Evolutionary conservation across 2,329 filamentous ascomycete species (phyloP).

Genomic region (Ceratocystis cacaofunesta): DNA sequence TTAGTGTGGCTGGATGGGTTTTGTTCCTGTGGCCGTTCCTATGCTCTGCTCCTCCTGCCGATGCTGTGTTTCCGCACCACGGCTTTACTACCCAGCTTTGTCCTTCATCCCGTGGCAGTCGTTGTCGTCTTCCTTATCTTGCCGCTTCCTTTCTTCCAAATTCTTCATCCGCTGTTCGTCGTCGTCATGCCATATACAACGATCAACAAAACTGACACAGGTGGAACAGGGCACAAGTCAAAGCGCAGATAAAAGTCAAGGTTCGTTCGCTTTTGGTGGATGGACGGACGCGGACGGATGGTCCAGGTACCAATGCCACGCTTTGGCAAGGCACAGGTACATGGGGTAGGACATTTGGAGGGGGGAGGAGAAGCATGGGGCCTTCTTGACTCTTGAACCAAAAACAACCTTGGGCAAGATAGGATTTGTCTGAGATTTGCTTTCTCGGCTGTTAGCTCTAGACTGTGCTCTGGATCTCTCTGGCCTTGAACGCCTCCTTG

Average conservation of each 20-base stretch:
- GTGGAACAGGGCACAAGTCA: neutral
- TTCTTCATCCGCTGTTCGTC: neutral
- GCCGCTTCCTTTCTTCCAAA: neutral
- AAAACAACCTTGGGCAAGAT: neutral
- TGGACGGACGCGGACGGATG: neutral
- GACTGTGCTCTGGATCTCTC: neutral
- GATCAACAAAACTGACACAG: slow-evolving; percentile 5
- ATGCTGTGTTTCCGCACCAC: neutral
- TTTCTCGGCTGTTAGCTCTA: neutral
- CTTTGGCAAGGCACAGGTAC: neutral
- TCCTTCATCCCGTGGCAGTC: neutral
- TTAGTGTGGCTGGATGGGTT: neutral
- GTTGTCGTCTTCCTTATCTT: neutral
- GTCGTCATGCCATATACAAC: slow-evolving; percentile 4
- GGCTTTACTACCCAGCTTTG: neutral
- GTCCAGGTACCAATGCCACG: slow-evolving; percentile 6
- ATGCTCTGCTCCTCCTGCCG: too few relatives aligned
- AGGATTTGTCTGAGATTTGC: slow-evolving; percentile 3
- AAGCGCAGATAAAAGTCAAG: neutral
- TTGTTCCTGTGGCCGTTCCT: too few relatives aligned
- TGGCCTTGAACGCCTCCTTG: neutral
- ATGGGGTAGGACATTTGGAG: slow-evolving; percentile 1
- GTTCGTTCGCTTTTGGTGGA: slow-evolving; percentile 4
- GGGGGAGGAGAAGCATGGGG: neutral
- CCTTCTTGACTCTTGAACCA: neutral